These are phyloP conservation scores for Aspergillus udagawae DNA, from an alignment of 2,329 filamentous ascomycete genomes.

Conservation along the genomic window DNA sequence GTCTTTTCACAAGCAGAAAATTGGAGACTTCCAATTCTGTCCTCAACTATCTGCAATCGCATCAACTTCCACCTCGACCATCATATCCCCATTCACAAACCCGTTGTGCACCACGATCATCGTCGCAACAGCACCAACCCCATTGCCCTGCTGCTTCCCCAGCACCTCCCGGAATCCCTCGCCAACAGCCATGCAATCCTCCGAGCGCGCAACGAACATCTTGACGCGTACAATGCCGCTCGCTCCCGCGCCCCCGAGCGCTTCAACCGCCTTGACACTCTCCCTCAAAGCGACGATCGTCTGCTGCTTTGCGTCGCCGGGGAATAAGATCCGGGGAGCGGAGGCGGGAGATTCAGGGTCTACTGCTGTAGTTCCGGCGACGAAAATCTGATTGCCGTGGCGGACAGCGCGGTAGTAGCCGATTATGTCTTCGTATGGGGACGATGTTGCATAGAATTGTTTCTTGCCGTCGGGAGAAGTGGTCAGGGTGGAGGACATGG, in stretches of 20 bases:
- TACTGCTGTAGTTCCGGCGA: constrained; percentile 38
- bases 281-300: constrained; percentile 22
- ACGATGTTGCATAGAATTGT: constrained; percentile 29
- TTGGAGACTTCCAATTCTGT: background rate
- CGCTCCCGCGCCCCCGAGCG: constrained; percentile 27
- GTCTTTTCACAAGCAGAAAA: background rate
- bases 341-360: constrained; percentile 25
- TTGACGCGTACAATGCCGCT: constrained; percentile 32
- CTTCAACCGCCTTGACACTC: constrained; percentile 30
- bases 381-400: constrained; percentile 31
- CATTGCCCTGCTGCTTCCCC: constrained; percentile 19
- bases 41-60: constrained; percentile 20
- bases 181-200: constrained; percentile 28
- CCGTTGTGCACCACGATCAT: constrained; percentile 36
- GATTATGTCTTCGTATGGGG: constrained; percentile 34
- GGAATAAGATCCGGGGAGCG: constrained; percentile 27
- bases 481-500: background rate
- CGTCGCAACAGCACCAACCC: constrained; percentile 31
- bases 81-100: constrained; percentile 35
- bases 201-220: constrained; percentile 32
- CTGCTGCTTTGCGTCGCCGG: constrained; percentile 30
- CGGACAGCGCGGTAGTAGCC: constrained; percentile 39
- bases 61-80: constrained; percentile 41
- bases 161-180: constrained; percentile 27
- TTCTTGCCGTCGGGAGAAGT: constrained; percentile 9